Evolutionary conservation across 352 stramenopile genomes (phyloP), one percentile per base, ranked within the genome.

Genomic region (Phytophthora chlamydospora): DNA sequence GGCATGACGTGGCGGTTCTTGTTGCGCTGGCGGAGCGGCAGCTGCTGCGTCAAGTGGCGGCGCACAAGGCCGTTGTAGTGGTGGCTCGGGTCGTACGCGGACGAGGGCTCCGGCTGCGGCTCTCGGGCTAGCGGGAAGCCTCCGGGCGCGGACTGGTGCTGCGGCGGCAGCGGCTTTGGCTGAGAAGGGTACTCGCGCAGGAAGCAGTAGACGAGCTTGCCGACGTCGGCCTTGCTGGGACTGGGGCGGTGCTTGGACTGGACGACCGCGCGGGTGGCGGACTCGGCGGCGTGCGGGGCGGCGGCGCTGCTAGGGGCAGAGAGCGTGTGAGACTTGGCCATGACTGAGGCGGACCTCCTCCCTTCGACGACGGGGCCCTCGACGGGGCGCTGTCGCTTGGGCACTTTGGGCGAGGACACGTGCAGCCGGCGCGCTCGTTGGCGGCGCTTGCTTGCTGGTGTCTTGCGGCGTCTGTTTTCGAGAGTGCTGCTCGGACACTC

Each of bases 131-230:
- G 39, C 9, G 58, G 41, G 58, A 57, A 68, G 13, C 64, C 64
- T 56, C 58, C 58, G 12, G 64, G 52, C 3, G 19, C 41, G 10
- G 58, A 68, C 16, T 36, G 17, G 48, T 69, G 61, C 9, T 27
- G 24, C 24, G 24, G 24, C 24, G 24, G 24, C 24, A 4, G 24
- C 4, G 24, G 24, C 24, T 27, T 3, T 27, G 24, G 24, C 2
- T 27, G 24, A 27, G 24, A 6, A 27, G 68, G 63, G 40, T 76
- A 66, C 50, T 76, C 65, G 36, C 64, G 64, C 13, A 73, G 43
- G 33, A 77, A 68, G 47, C 59, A 71, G 59, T 74, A 74, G 24
- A 74, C 64, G 43, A 77, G 64, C 27, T 73, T 61, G 31, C 58
- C 69, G n/a, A 72, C 69, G 68, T 77, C 65, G 16, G 10, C 31